Evolutionary conservation across 768 basidiomycete genomes (phyloP), one percentile per base, ranked within the genome.

Genomic region (Tylopilus cervinicoccineus): DNA sequence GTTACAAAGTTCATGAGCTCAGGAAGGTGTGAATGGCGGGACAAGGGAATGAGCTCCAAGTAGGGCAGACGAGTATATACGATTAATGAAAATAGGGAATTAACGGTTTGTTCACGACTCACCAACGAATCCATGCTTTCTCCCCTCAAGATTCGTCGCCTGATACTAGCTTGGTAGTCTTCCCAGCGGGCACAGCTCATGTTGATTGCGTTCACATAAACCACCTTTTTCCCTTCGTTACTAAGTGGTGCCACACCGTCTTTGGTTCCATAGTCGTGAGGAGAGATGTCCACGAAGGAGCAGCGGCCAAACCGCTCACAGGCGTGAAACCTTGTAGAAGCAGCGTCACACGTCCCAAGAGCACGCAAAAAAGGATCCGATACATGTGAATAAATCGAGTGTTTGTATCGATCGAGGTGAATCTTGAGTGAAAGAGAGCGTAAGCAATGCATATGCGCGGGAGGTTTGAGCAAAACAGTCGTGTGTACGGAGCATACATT

Each of bases 321-420:
- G 0, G 94, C 93, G 60, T 99, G 95, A 60, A 98, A 96, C 1
- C 93, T 80, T 3, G 91, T 88, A 1, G 71, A 67, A 4, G 69
- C 63, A 4, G 77, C 66, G 37, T 93, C 84, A 12, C 70, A 70
- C 1, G 87, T 86, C 34, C 83, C 70, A 43, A 90, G 76, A 0
- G 69, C 58, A 14, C 73, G 71, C 36, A 92, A 70, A 58, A 82
- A 80, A 0, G 83, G 81, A 55, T 90, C 85, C 0, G 74, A 74
- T 3, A 70, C 47, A 50, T 71, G 71, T 1, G 75, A 69, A 57
- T 84, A 93, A 16, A 95, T 77, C 4, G 68, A 63, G 57, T 82
- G 61, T 62, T 97, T 96, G 72, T 97, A 96, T 29, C 88, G 77
- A 65, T 97, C 94, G 29, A 94, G 75, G 59, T 97, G 94, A 50